Percentiles rank a stretch among this genome's conserved stretches.
Evolutionary conservation across 257 asterid genomes (phyloP).

Genomic region (Nicotiana knightiana): DNA sequence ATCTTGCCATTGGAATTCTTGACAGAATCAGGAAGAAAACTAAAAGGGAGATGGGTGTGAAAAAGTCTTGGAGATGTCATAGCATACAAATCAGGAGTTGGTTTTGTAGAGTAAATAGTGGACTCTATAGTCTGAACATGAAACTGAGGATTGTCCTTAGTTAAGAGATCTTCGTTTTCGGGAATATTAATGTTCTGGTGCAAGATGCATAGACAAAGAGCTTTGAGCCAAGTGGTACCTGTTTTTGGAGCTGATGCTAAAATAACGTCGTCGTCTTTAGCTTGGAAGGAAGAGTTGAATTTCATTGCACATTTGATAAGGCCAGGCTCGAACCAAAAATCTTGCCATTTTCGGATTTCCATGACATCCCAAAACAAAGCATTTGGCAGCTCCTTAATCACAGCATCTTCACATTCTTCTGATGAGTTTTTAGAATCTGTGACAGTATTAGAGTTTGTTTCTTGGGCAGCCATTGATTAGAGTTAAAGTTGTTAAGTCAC

Average conservation of each 20-base stretch:
- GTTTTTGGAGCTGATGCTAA: slow-evolving; percentile 33
- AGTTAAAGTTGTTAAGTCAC: not conserved
- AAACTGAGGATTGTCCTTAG: slow-evolving; percentile 24
- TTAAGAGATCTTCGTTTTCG: slow-evolving; percentile 15
- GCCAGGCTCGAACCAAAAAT: slow-evolving; percentile 34
- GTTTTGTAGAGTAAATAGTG: slow-evolving; percentile 18
- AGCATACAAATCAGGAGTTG: slow-evolving; percentile 20
- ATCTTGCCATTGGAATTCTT: slow-evolving; percentile 21
- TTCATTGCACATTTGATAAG: slow-evolving; percentile 22
- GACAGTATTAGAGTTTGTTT: not conserved
- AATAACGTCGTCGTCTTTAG: slow-evolving; percentile 20
- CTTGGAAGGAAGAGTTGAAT: slow-evolving; percentile 19
- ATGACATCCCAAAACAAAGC: slow-evolving; percentile 30
- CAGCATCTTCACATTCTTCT: not conserved
- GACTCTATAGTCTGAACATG: slow-evolving; percentile 23
- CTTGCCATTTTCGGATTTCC: slow-evolving; percentile 30
- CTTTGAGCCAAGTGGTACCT: slow-evolving; percentile 44
- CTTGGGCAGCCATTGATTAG: not conserved
- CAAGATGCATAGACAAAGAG: slow-evolving; percentile 26
- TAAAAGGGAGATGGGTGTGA: slow-evolving; percentile 30
- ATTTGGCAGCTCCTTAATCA: slow-evolving; percentile 18
- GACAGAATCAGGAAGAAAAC: slow-evolving; percentile 17
- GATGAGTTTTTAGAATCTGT: not conserved
- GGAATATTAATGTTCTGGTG: not conserved
- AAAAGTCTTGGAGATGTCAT: slow-evolving; percentile 27